Conservation (phyloP, 1,284 basidiomycete genomes). For the Irpex sp. region DNA sequence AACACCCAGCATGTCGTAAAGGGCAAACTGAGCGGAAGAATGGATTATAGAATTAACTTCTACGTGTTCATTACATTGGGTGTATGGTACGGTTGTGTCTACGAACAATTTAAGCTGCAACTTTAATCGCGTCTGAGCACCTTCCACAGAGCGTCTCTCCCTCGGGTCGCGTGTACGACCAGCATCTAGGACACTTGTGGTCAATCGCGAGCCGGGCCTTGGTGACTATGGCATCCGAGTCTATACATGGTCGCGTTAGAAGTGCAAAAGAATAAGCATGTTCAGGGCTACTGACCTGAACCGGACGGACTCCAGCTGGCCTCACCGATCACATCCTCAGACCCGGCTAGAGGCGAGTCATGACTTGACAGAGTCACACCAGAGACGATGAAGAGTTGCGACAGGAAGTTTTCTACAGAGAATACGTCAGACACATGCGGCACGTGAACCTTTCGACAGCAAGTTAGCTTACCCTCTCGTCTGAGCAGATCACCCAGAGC, state of each 20-base stretch:
- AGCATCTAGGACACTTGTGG: conserved; percentile 77
- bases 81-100: background rate
- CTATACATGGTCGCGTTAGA: background rate
- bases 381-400: conserved; percentile 78
- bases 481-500: conserved; percentile 53
- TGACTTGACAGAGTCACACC: conserved; percentile 42
- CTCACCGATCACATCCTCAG: background rate
- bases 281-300: background rate
- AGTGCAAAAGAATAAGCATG: background rate
- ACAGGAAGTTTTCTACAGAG: conserved; percentile 53
- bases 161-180: conserved; percentile 57
- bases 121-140: conserved; percentile 38
- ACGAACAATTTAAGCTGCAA: background rate
- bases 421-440: background rate
- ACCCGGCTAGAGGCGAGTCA: background rate
- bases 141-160: conserved; percentile 55
- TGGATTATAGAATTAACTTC: background rate
- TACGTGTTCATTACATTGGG: background rate
- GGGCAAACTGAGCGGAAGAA: background rate
- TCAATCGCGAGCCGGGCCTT: conserved; percentile 50
- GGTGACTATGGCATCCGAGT: background rate
- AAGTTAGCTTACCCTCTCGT: conserved; percentile 46
- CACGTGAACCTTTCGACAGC: background rate
- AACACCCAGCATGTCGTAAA: background rate
- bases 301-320: background rate